Base-by-base conservation (phyloP, 805 yeast genomes). In the Soucietia sequanensis region DNA sequence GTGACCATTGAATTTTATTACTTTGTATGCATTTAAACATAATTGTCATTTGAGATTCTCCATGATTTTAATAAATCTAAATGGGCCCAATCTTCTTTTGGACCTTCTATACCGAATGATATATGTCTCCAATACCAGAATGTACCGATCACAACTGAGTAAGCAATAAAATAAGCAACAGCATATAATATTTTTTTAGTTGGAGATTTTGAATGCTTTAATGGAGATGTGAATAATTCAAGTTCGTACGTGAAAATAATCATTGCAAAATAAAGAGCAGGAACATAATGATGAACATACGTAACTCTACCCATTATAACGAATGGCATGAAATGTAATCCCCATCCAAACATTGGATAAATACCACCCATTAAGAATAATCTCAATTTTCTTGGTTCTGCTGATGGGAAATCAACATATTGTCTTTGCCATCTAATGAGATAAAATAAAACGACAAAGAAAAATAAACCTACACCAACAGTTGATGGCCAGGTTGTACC, bases 291-390 rank as follows among this genome's bases (percentile, higher is more conserved):
- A 64, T 91, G 99, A 22, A 91, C 93, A 58, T 93, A 91, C 2
- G 95, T 89, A 38, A 93, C 97, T 70, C 99, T 84, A 9, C 95
- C 89, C 99, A 91, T 91, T 40, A 88, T 63, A 21, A 84, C 77
- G 63, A 91, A 91, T 22, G 99, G 98, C 52, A 85, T 55, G 62
- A 71, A 91, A 62, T 91, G 97, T 51, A 88, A 70, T 27, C 80
- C 72, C 97, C 97, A 91, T 8, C 96, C 95, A 27, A 86, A 54
- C 66, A 90, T 83, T 17, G 98, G 96, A 49, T 85, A 78, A 22
- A 84, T 52, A 35, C 95, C 96, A 25, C 85, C 84, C 62, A 83
- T 78, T 34, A 80, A 40, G 57, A 80, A 80, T 31, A 67, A 50
- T 55, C 75, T 70, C 37, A 76, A 61, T 43, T 73, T 70, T 28